Base-by-base conservation (phyloP, 2,329 filamentous ascomycete species). In the Cryphonectria radicalis region DNA sequence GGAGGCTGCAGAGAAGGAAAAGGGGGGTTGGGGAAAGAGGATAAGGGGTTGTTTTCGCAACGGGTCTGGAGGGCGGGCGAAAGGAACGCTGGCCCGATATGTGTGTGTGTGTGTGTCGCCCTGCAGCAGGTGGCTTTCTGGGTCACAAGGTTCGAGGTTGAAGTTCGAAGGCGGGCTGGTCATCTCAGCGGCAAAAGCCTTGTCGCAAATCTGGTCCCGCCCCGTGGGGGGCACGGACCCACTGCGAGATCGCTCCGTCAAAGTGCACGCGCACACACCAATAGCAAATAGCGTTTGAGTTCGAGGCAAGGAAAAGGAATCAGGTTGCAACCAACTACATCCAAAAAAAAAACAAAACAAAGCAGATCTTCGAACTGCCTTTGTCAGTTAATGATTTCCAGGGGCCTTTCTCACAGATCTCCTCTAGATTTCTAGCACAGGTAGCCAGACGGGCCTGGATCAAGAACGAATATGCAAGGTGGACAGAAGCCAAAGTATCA, bases 141-240 rank as follows among this genome's bases (percentile, higher is more conserved):
- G 43, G 65, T 62, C 68, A 57, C 67, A 60, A 57, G 66, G 60
- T 60, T 63, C 68, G 63, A 68, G 19, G 71, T 72, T 42, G 68
- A 70, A 62, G 68, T 65, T 68, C 67, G 62, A 64, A 60, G 67
- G 71, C 57, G 25, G 69, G 28, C 59, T 69, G 50, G 59, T 70
- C 64, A 59, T 53, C 71, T 72, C 71, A 72, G 63, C 68, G 68
- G 70, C 63, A 72, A 72, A 72, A 72, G 70, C 70, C 71, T 72
- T 72, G 71, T 67, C 68, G 42, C 35, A 63, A 59, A 59, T 59
- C 46, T 50, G 43, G 42, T 22, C 42, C 28, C 43, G 46, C 50
- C 25, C 19, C 1, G 46, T 17, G 22, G 35, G 32, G 32, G 57
- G 66, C 66, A 65, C 63, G 63, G 63, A 50, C 63, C 63, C 42